phyloP scores from a whole-genome alignment of 2,329 filamentous ascomycete genomes.

The Colletotrichum sp. region DNA sequence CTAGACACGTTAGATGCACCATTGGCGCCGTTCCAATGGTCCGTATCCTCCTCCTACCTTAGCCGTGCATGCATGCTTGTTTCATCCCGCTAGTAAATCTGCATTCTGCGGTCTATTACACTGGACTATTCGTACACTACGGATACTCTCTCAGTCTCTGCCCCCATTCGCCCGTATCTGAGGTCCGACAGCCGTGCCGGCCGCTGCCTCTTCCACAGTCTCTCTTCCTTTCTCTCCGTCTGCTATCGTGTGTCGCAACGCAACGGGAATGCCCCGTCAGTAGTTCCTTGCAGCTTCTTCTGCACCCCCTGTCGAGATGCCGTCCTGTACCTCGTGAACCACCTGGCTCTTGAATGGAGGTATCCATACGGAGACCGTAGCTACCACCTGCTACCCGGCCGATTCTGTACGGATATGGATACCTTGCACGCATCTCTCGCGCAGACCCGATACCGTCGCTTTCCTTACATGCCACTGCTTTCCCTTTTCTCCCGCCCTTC shows the following conservation, averaged over 20 bases:
- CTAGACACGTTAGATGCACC: not conserved
- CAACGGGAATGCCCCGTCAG: not conserved
- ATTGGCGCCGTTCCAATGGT: slow-evolving; percentile 14
- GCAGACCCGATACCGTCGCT: not conserved
- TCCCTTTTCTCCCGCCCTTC: slow-evolving; percentile 11
- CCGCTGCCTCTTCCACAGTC: not conserved
- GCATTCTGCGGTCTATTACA: not conserved
- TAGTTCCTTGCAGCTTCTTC: not conserved
- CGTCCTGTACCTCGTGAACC: not conserved
- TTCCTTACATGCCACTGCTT: slow-evolving; percentile 15
- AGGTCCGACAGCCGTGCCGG: not conserved
- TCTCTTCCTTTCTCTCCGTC: not conserved
- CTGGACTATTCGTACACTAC: not conserved
- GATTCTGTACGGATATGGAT: not conserved
- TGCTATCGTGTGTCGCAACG: not conserved
- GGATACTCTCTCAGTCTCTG: not conserved
- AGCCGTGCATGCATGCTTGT: slow-evolving; percentile 14
- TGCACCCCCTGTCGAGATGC: not conserved
- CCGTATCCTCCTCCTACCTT: not conserved
- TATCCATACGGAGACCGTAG: not conserved
- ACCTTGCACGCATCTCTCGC: not conserved
- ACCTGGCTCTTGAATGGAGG: not conserved
- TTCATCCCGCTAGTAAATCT: slow-evolving; percentile 15
- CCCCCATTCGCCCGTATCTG: not conserved
- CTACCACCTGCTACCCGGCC: not conserved